Conservation (phyloP, 108 stramenopile genomes). For the Fistulifera solaris region DNA sequence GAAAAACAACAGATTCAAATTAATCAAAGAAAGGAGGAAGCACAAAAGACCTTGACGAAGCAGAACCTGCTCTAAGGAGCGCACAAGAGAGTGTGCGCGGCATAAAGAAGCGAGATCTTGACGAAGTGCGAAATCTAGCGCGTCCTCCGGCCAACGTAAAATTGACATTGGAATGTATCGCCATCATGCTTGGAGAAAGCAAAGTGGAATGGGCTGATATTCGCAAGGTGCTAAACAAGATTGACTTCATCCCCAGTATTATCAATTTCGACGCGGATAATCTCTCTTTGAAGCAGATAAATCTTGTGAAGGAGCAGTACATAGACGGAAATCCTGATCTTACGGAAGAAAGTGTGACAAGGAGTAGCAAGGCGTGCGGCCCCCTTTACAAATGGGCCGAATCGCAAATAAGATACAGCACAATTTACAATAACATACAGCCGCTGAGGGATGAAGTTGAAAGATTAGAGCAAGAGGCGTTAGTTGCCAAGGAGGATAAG, state of each 20-base stretch:
- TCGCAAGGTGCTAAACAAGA: conserved; percentile 79
- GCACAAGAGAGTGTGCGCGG: conserved; percentile 86
- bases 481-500: conserved; percentile 63
- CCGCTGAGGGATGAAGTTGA: conserved; percentile 96
- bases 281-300: conserved; percentile 70
- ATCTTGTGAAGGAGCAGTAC: conserved; percentile 76
- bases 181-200: conserved; percentile 89
- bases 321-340: conserved; percentile 71
- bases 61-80: conserved; percentile 88
- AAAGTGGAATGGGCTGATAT: conserved; percentile 91
- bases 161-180: conserved; percentile 91
- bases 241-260: conserved; percentile 94
- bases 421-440: conserved; percentile 89
- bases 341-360: conserved; percentile 50
- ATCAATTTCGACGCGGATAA: conserved; percentile 91
- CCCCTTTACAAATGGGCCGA: conserved; percentile 96
- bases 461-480: conserved; percentile 66
- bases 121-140: conserved; percentile 88
- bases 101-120: conserved; percentile 94
- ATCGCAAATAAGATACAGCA: conserved; percentile 89
- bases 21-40: conserved; percentile 79
- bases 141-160: conserved; percentile 92
- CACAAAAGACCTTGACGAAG: conserved; percentile 92
- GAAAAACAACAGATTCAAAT: conserved; percentile 70
- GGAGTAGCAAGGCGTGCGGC: conserved; percentile 91